phyloP scores from a whole-genome alignment of 768 basidiomycete species.

The Auriscalpium orientale region DNA sequence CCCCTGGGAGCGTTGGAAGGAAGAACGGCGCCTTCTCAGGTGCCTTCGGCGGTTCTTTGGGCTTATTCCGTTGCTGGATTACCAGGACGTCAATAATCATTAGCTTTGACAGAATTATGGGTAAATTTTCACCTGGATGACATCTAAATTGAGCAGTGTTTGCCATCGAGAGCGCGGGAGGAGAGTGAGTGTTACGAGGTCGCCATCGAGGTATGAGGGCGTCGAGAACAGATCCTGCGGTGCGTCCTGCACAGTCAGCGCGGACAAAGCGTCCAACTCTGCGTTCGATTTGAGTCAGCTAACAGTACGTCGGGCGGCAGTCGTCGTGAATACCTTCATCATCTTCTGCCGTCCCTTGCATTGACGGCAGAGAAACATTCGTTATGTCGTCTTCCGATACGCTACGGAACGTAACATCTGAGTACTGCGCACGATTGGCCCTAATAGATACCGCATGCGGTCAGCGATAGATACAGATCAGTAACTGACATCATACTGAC shows the following conservation, averaged over 20 bases:
- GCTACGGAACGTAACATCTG: slow-evolving; percentile 73
- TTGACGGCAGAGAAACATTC: slow-evolving; percentile 68
- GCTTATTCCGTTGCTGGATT: slow-evolving; percentile 85
- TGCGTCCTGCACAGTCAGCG: slow-evolving; percentile 52
- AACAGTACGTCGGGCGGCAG: neutral
- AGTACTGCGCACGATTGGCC: slow-evolving; percentile 94
- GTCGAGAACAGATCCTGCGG: slow-evolving; percentile 68
- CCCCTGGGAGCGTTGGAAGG: slow-evolving; percentile 84
- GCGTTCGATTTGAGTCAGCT: neutral
- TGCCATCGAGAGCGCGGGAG: slow-evolving; percentile 94
- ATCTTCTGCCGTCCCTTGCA: slow-evolving; percentile 78
- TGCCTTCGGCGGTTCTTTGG: slow-evolving; percentile 90
- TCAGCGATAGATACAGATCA: no score
- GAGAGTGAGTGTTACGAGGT: slow-evolving; percentile 88
- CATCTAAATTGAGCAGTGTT: slow-evolving; percentile 91
- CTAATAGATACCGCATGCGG: slow-evolving; percentile 27
- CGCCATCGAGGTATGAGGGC: slow-evolving; percentile 82
- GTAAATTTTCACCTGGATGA: slow-evolving; percentile 62
- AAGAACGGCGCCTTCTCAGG: slow-evolving; percentile 97
- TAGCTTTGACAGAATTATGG: neutral
- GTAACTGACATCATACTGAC: slow-evolving; percentile 30
- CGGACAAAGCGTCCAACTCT: slow-evolving; percentile 72
- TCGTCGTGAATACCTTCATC: slow-evolving; percentile 57
- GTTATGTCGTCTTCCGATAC: slow-evolving; percentile 70
- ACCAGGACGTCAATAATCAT: neutral